phyloP scores from a whole-genome alignment of 768 basidiomycete species.

The Inosperma sp. region DNA sequence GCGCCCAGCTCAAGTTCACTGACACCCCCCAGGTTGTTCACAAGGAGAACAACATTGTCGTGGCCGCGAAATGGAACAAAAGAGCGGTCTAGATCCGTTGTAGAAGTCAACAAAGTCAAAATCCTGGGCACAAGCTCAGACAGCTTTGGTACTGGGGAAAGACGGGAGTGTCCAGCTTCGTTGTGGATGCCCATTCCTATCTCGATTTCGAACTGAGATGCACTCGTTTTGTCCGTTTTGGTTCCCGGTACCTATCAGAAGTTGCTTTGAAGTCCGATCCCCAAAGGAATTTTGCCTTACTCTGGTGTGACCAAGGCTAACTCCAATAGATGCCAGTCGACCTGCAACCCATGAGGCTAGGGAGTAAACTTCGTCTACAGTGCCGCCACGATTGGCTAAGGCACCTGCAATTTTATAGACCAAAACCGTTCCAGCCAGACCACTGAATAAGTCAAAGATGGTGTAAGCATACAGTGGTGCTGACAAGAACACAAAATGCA shows the following conservation, averaged over 20 bases:
- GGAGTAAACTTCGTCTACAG: constrained; percentile 62
- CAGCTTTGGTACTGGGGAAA: constrained; percentile 69
- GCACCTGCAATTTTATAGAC: constrained; percentile 93
- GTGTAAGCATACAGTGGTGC: neutral
- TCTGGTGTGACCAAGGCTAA: constrained; percentile 86
- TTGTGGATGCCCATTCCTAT: constrained; percentile 93
- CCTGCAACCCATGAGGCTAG: constrained; percentile 61
- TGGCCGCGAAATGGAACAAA: constrained; percentile 67
- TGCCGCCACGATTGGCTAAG: constrained; percentile 60
- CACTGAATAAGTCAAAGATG: constrained; percentile 38
- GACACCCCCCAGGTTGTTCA: constrained; percentile 86
- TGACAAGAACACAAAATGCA: constrained; percentile 22
- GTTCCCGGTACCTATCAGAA: constrained; percentile 70
- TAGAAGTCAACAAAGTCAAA: constrained; percentile 66
- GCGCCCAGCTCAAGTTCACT: constrained; percentile 78
- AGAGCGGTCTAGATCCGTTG: constrained; percentile 68
- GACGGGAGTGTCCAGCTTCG: constrained; percentile 66
- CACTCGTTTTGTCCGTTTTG: constrained; percentile 47
- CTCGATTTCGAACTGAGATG: constrained; percentile 67
- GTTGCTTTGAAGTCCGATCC: neutral
- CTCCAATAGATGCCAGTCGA: constrained; percentile 78
- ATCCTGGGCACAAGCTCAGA: constrained; percentile 65
- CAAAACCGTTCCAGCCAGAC: constrained; percentile 74
- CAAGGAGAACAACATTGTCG: constrained; percentile 71
- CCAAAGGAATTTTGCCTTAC: constrained; percentile 35